phyloP scores from a whole-genome alignment of 2,329 filamentous ascomycete species.

The Nemania sp. region DNA sequence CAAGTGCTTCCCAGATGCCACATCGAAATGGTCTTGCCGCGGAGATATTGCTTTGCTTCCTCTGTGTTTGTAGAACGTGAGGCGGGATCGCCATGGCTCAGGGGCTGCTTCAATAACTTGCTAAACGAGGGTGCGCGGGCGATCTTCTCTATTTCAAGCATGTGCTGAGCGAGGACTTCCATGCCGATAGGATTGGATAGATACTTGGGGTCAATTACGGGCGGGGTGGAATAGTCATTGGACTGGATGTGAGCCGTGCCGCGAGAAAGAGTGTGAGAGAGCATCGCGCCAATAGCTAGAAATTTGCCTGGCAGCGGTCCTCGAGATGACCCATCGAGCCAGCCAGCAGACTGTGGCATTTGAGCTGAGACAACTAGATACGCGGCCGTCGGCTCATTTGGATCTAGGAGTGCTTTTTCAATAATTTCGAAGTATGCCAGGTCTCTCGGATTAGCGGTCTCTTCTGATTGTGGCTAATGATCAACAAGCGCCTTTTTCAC shows the following conservation, averaged over 20 bases:
- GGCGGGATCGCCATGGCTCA: neutral
- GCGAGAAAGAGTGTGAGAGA: constrained; percentile 23
- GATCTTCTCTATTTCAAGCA: constrained; percentile 22
- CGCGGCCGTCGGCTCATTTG: constrained; percentile 8
- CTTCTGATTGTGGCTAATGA: neutral
- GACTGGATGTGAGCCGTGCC: constrained; percentile 26
- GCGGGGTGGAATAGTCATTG: neutral
- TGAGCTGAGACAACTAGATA: constrained; percentile 18
- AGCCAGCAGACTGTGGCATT: neutral
- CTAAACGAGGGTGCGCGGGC: constrained; percentile 14
- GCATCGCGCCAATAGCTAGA: constrained; percentile 14
- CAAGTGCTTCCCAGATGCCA: constrained; percentile 34
- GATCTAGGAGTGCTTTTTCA: constrained; percentile 11
- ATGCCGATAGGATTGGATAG: constrained; percentile 27
- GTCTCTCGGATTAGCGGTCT: neutral
- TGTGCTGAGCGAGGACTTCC: constrained; percentile 25
- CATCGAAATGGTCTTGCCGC: constrained; percentile 27
- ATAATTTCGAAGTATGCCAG: constrained; percentile 13
- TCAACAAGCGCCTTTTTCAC: constrained; percentile 6
- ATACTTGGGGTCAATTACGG: constrained; percentile 26
- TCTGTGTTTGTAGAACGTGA: constrained; percentile 12
- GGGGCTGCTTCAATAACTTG: constrained; percentile 26
- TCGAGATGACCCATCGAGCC: neutral
- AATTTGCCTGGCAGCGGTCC: constrained; percentile 9
- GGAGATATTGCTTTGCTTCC: constrained; percentile 26